These are phyloP conservation scores for Lecanicillium sp. DNA, from an alignment of 2,329 filamentous ascomycete species.

Conservation along the genomic window DNA sequence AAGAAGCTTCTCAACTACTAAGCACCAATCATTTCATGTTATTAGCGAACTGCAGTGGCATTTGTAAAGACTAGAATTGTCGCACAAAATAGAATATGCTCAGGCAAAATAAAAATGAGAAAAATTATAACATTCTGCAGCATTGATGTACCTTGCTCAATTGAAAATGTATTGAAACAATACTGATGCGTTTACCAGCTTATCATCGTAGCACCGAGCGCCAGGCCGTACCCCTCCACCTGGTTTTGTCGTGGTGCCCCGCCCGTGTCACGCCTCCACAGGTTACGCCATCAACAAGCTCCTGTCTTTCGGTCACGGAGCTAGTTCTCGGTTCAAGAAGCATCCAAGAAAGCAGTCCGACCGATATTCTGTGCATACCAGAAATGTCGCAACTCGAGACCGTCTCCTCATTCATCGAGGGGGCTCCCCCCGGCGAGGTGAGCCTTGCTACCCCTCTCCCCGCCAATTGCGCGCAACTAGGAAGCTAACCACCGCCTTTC, in stretches of 20 bases:
- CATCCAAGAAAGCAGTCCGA: not conserved
- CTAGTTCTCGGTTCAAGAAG: not conserved
- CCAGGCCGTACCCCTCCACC: conserved; percentile 2
- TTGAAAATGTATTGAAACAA: too few relatives aligned
- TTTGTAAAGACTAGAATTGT: conserved; percentile 1
- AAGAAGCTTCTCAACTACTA: conserved; percentile 62
- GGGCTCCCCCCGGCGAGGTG: conserved; percentile 95
- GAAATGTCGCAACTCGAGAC: conserved; percentile 34
- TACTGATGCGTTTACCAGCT: too few relatives aligned
- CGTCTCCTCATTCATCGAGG: conserved; percentile 82
- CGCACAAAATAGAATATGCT: not conserved
- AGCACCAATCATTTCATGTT: not conserved
- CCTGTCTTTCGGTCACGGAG: not conserved
- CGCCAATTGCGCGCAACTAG: conserved; percentile 17
- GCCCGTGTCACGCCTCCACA: conserved; percentile 13
- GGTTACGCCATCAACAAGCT: conserved; percentile 13
- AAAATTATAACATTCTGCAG: not conserved
- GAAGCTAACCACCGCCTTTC: conserved; percentile 23
- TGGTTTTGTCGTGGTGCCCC: conserved; percentile 8
- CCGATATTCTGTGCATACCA: not conserved
- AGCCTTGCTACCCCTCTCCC: conserved; percentile 22
- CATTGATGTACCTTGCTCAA: not conserved
- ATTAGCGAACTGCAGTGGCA: conserved; percentile 1
- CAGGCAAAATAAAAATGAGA: not conserved
- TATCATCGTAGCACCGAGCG: not conserved